Base-by-base conservation (phyloP, 805 yeast species). In the Lachancea sp. region DNA sequence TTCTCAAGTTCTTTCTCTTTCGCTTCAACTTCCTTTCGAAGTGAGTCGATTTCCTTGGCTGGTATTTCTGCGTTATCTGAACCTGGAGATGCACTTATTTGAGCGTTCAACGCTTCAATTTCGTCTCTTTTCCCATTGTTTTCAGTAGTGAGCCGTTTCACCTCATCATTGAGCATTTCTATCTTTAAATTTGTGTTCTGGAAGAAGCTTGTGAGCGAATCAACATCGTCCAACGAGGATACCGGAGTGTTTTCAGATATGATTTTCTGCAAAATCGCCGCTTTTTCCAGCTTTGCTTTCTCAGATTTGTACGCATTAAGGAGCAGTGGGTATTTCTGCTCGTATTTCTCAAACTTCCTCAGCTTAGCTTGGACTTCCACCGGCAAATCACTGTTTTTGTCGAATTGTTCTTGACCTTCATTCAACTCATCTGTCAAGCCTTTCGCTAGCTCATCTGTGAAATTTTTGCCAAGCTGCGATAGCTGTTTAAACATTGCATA, bases 231-330 rank as follows among this genome's bases (percentile, higher is more conserved):
- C 18, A 93, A 78, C 30, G 82, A 75, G 1, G 85, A 73, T 41
- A 86, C 74, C 0, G 98, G 98, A 0, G 97, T 90, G 51, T 77
- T 66, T 55, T 91, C 97, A 42, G 77, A 72, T 48, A 91, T 66
- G 12, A 84, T 75, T 45, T 69, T 78, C 58, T 88, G 96, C 53
- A 90, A 83, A 0, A 68, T 57, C 3, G 59, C 69, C 8, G 89
- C 74, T 36, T 82, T 71, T 38, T 76, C 81, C 1, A 74, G 68
- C 54, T 81, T 84, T 41, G 74, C 70, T 66, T 85, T 87, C 61
- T 90, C 96, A 1, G 73, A 68, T 58, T 88, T 85, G 67, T 87
- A 93, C 0, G 98, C 96, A 36, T 83, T 83, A 41, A 89, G 72
- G 13, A 91, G 69, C 36, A 79, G 68, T 0, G 99, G 99, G 59